Conservation (phyloP, 257 asterid species). For the Plectranthus barbatus region DNA sequence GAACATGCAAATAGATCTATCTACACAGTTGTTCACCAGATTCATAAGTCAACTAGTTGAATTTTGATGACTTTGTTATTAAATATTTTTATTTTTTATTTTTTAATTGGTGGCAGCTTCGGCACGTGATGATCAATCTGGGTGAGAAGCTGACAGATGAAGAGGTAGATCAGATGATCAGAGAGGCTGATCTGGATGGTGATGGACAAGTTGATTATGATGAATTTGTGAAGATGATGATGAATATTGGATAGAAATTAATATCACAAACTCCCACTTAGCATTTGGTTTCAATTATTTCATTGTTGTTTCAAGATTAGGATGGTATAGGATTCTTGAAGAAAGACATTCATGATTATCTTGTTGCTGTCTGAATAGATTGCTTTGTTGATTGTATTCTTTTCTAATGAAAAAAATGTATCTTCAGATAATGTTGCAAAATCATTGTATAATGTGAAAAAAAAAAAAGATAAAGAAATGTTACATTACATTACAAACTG, state of each 20-base stretch:
- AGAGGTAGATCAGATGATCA: constrained; percentile 47
- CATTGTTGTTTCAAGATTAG: constrained; percentile 7
- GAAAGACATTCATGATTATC: not conserved
- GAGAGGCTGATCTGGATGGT: constrained; percentile 53
- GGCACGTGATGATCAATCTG: constrained; percentile 48
- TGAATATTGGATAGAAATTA: constrained; percentile 27
- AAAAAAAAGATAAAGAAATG: not conserved
- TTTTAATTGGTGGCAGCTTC: constrained; percentile 25
- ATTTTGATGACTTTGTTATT: not conserved
- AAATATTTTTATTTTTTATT: too few species aligned
- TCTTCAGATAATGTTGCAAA: constrained; percentile 1
- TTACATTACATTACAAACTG: constrained; percentile 9
- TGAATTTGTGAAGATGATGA: constrained; percentile 51
- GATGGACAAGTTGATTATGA: constrained; percentile 49
- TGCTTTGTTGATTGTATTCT: constrained; percentile 20
- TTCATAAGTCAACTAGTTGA: constrained; percentile 2
- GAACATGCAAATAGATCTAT: constrained; percentile 13
- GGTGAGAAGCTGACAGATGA: constrained; percentile 47
- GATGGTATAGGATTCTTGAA: not conserved
- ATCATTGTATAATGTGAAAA: not conserved
- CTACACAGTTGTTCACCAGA: not conserved
- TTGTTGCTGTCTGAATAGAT: not conserved
- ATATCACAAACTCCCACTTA: not conserved
- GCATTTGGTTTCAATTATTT: not conserved
- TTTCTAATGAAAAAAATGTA: constrained; percentile 3